Evolutionary conservation across 768 basidiomycete genomes (phyloP).

Genomic region (Leucocoprinus birnbaumii): DNA sequence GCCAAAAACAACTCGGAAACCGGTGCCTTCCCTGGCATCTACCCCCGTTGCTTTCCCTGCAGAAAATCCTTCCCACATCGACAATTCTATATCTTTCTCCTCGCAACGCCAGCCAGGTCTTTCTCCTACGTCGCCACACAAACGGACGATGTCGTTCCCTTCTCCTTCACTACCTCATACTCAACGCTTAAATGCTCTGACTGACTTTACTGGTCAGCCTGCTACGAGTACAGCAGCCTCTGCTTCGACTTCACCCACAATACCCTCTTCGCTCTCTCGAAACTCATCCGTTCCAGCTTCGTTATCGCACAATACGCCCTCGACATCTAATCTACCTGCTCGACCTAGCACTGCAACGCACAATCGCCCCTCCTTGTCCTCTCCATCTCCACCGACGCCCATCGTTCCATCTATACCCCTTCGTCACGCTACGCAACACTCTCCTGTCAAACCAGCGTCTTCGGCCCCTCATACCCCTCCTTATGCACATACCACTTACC

Average conservation of each 20-base stretch:
- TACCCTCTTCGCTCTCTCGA: conserved; percentile 1
- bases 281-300: conserved; percentile 5
- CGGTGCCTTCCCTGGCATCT: background rate
- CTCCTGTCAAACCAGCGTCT: background rate
- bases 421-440: conserved; percentile 10
- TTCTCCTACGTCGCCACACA: background rate
- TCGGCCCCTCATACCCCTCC: background rate
- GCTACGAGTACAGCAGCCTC: background rate
- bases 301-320: background rate
- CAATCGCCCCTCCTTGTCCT: conserved; percentile 7
- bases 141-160: background rate
- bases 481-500: background rate
- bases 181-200: background rate
- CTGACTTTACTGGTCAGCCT: background rate
- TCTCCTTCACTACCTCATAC: background rate
- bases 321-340: conserved; percentile 1
- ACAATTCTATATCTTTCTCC: background rate
- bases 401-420: conserved; percentile 11
- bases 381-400: conserved; percentile 8
- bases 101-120: background rate
- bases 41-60: background rate
- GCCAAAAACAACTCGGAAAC: background rate
- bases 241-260: background rate
- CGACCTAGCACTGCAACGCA: background rate
- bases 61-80: background rate